Evolutionary conservation across 257 asterid species (phyloP), one percentile per base, ranked within the genome.

Genomic region (Coffea eugenioides): DNA sequence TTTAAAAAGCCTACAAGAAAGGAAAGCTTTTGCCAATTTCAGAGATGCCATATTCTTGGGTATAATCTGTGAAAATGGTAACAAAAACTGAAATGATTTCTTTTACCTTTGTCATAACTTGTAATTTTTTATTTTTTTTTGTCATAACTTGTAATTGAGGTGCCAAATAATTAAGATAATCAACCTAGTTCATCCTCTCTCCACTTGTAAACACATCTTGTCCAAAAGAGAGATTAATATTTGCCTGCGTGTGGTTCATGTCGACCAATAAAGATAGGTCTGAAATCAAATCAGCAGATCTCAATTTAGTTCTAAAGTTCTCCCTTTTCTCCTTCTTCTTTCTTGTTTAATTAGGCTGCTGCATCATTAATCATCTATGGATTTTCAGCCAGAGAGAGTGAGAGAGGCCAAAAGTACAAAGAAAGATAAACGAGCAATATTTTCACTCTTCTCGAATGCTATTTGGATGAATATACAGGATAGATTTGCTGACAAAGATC

Each of bases 401-500:
- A 39, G 77, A 62, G 39, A 52, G 69, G 61, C 13, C 66, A 76
- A 71, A 77, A 59, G 18, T 51, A 6, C 9, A 49, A 68, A 56
- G 66, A 48, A 31, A 56, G 69, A 67, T 54, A 9, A 62, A 61
- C 64, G 5, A 64, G 61, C 14, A 68, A 15, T 25, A 34, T 49
- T 56, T 31, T 65, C 67, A 77, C 73, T 31, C 54, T 78, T 45
- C 64, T 64, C 62, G 74, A 52, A 54, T 74, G 43, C 77, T 81
- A 81, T 64, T 79, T 82, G 21, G 81, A 34, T n/a, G 82, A 15
- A 69, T 67, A 56, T 74, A 78, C 87, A 83, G 87, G 86, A 14
- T 80, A 76, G 67, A 88, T 79, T 75, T 88, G 91, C 7, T 89
- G 84, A 76, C 84, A 84, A 9, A 81, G 79, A 78, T 81, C 69